Conservation (phyloP, 176 grass and related monocot species). For the Musa schizocarpa region DNA sequence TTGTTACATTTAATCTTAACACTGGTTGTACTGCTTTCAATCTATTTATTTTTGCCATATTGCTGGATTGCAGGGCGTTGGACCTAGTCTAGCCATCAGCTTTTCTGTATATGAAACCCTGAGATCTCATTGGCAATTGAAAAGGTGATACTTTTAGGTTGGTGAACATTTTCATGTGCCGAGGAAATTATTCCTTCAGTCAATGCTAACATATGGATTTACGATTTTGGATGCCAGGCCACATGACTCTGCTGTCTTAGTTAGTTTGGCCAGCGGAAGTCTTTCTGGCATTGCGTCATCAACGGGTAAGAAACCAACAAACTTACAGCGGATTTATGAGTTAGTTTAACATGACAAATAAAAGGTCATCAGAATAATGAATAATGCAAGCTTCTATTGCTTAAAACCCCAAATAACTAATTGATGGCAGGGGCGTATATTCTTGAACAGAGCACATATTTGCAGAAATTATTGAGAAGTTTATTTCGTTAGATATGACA, state of each 20-base stretch:
- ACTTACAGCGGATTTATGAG: background rate
- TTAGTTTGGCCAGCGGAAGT: slow-evolving; percentile 90
- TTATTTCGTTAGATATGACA: too few relatives aligned
- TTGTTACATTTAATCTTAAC: background rate
- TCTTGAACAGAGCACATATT: too few relatives aligned
- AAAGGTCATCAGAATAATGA: background rate
- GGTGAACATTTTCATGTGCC: slow-evolving; percentile 6
- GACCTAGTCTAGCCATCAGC: slow-evolving; percentile 92
- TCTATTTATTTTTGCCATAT: background rate
- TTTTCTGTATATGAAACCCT: slow-evolving; percentile 91
- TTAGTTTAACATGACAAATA: background rate
- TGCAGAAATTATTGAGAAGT: too few relatives aligned
- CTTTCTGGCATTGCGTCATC: slow-evolving; percentile 89
- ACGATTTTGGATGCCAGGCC: slow-evolving; percentile 40
- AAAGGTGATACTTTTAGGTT: slow-evolving; percentile 48
- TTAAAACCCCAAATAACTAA: too few relatives aligned
- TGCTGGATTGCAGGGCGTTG: slow-evolving; percentile 61
- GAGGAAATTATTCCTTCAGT: background rate
- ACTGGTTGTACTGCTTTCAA: background rate
- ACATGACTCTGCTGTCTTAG: slow-evolving; percentile 50
- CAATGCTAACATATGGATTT: slow-evolving; percentile 15
- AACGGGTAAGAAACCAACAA: slow-evolving; percentile 44
- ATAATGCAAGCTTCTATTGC: background rate
- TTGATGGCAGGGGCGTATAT: too few relatives aligned
- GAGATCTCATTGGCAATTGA: slow-evolving; percentile 62